These are phyloP conservation scores for Populus alba DNA, from an alignment of 345 rosid species.

Conservation along the genomic window DNA sequence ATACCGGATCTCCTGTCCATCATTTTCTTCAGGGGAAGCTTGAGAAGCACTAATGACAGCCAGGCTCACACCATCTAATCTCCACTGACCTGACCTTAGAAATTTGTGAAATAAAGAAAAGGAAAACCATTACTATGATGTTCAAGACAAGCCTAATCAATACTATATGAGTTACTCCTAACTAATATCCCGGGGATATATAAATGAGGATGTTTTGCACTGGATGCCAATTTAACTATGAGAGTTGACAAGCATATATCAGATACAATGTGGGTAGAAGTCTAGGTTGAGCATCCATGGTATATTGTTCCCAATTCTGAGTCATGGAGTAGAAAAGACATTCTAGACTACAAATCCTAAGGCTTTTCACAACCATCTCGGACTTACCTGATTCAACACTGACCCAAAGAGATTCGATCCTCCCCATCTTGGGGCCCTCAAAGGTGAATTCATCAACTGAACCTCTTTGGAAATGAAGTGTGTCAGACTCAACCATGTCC, in stretches of 20 bases:
- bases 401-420: constrained; percentile 73
- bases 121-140: constrained; percentile 1
- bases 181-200: not conserved
- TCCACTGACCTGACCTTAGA: constrained; percentile 84
- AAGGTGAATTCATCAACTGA: constrained; percentile 69
- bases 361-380: not conserved
- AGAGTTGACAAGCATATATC: not conserved
- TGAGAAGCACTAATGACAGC: constrained; percentile 32
- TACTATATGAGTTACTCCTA: not conserved
- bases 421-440: constrained; percentile 50
- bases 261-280: not conserved
- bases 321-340: not conserved
- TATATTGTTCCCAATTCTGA: not conserved
- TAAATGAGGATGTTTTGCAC: no score
- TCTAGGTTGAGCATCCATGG: no score
- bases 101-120: constrained; percentile 7
- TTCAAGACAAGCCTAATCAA: not conserved
- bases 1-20: constrained; percentile 15
- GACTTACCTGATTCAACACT: constrained; percentile 75
- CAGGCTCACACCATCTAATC: constrained; percentile 54
- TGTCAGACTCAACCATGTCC: constrained; percentile 26
- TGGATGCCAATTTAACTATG: not conserved
- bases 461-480: constrained; percentile 68
- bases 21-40: constrained; percentile 24
- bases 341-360: not conserved